Conservation (phyloP, 116 monocot genomes). For the Zostera marina region DNA sequence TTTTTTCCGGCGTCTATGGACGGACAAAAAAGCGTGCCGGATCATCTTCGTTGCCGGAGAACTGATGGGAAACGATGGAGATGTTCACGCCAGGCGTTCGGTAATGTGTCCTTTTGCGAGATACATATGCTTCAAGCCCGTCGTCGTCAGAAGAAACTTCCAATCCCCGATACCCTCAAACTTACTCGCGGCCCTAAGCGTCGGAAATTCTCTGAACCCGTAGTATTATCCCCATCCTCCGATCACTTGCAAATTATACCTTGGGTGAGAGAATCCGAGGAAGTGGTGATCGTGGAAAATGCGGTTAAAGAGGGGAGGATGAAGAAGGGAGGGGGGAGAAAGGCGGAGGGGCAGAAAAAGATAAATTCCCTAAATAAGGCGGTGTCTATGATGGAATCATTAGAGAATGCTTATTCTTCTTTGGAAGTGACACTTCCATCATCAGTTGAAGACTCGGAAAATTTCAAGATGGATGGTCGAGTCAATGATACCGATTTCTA, state of each 20-base stretch:
- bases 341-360: not conserved
- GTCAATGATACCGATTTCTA: not conserved
- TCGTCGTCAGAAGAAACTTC: conserved; percentile 10
- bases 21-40: conserved; percentile 13
- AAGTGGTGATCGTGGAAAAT: too few relatives aligned
- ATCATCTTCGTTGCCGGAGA: conserved; percentile 40
- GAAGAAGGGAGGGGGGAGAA: not conserved
- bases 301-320: not conserved
- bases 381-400: not conserved
- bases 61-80: conserved; percentile 49
- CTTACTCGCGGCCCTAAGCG: conserved; percentile 6
- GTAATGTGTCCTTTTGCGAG: conserved; percentile 29
- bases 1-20: too few relatives aligned
- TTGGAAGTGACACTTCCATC: not conserved
- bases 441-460: not conserved
- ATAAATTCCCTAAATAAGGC: not conserved
- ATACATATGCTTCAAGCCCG: conserved; percentile 23
- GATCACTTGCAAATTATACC: too few relatives aligned
- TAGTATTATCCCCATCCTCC: too few relatives aligned
- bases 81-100: conserved; percentile 24
- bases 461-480: not conserved
- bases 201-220: not conserved
- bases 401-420: not conserved
- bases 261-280: too few relatives aligned
- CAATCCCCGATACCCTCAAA: conserved; percentile 11